Base-by-base conservation (phyloP, 352 stramenopile species). In the Phytopythium oedochilum region DNA sequence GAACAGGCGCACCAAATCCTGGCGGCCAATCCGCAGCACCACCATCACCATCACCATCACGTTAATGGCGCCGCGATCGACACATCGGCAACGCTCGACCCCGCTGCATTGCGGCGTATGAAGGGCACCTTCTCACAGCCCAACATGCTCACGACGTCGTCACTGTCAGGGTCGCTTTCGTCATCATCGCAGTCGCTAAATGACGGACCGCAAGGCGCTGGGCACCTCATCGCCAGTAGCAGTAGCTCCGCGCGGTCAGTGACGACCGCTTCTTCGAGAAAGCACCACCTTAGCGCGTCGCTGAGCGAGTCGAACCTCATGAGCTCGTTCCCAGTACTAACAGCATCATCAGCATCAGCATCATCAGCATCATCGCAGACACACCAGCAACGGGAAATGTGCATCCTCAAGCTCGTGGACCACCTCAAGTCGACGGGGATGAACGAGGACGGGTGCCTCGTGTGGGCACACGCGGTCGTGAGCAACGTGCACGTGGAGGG, bases 381-480 rank as follows among this genome's bases (percentile, higher is more conserved):
- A 2, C 57, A 72, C 35, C 67, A 71, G 15, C 70, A 71, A 12
- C 70, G 87, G 26, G 48, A 54, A 17, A 54, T 87, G 23, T 83
- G 64, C 35, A 56, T 81, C 4, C 55, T 88, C 12, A 79, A 83
- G 39, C 58, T 90, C 28, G 75, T 73, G 10, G 72, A 86, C 43
- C 67, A 77, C 11, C 55, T 87, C 7, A 73, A 83, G 26, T 46
- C 40, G 15, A 53, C 63, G 9, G 64, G 87, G 1, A 46, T 68
- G 39, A 75, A 71, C 38, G 60, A 79, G 36, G 73, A 84, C 32
- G 83, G 80, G 5, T 73, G 73, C 18, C 54, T 87, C 1, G 60
- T 89, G 15, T 93, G 83, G 83, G 76, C 80, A n/a, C 74, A 75
- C 35, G 78, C 83, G 0, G 68, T 87, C 26, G 73, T 90, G 18